A percentile compares a stretch with the other conserved stretches of the same genome.
These are phyloP conservation scores for Flaveria linearis DNA, from an alignment of 129 eudicot genomes.

Conservation along the genomic window DNA sequence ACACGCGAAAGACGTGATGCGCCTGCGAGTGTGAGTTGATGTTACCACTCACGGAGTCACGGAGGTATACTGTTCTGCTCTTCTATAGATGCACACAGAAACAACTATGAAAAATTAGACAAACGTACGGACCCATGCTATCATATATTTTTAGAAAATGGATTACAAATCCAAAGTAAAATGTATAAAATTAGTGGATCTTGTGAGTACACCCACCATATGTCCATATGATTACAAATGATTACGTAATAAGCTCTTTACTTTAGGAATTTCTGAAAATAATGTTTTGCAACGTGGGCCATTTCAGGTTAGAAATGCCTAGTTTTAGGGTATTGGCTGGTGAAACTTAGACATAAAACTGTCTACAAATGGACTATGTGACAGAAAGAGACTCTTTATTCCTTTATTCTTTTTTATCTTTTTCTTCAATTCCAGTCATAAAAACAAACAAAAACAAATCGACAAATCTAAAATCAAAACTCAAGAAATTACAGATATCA, in stretches of 20 bases:
- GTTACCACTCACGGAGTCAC: too few relatives aligned
- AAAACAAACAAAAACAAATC: conserved; percentile 16
- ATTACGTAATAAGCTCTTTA: conserved; percentile 20
- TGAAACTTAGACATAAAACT: conserved; percentile 35
- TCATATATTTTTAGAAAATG: too few relatives aligned
- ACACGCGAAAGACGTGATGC: too few relatives aligned
- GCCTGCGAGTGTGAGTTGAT: too few relatives aligned
- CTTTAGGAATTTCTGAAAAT: conserved; percentile 2
- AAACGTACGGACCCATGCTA: too few relatives aligned
- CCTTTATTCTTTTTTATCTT: conserved; percentile 20
- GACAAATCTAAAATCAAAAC: background rate
- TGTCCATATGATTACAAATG: conserved; percentile 23
- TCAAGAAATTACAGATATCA: background rate
- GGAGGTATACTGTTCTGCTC: too few relatives aligned
- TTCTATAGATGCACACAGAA: too few relatives aligned
- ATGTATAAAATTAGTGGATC: background rate
- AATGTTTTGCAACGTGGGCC: conserved; percentile 9
- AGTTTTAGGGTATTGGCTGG: conserved; percentile 35
- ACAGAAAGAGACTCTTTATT: conserved; percentile 35
- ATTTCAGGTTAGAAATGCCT: conserved; percentile 24
- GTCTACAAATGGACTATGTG: conserved; percentile 20
- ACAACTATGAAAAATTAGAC: too few relatives aligned
- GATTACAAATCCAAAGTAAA: background rate
- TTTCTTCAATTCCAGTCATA: conserved; percentile 11
- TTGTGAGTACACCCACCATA: background rate